phyloP scores from a whole-genome alignment of 768 basidiomycete species.

The Lentinula sp. region DNA sequence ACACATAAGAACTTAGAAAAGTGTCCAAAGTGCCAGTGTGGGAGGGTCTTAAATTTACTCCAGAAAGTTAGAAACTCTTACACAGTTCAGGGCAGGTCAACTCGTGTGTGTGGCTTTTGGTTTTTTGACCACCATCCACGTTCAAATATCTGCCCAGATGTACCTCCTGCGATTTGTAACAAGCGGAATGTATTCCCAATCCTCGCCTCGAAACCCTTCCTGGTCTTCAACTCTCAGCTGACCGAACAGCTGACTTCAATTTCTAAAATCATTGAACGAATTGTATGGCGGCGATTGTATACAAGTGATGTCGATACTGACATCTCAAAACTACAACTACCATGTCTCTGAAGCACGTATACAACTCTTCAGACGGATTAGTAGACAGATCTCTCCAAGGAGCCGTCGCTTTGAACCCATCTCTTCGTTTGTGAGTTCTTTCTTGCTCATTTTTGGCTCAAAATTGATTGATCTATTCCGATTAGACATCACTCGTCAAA shows the following conservation, averaged over 20 bases:
- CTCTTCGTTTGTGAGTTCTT: conserved; percentile 27
- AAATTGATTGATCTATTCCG: background rate
- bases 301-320: background rate
- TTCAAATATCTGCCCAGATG: too few relatives aligned
- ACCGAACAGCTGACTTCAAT: background rate
- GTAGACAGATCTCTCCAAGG: conserved; percentile 38
- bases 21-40: too few relatives aligned
- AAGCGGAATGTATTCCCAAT: too few relatives aligned
- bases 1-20: too few relatives aligned
- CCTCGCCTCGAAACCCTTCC: too few relatives aligned
- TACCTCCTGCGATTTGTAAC: too few relatives aligned
- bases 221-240: background rate
- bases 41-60: too few relatives aligned
- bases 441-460: background rate
- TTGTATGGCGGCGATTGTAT: background rate
- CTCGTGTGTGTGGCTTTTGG: too few relatives aligned
- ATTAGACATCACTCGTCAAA: conserved; percentile 30
- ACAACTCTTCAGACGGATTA: conserved; percentile 31
- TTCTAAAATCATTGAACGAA: background rate
- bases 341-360: conserved; percentile 40
- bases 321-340: background rate
- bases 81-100: too few relatives aligned
- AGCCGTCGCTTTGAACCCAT: conserved; percentile 32
- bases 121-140: too few relatives aligned
- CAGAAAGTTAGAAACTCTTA: too few relatives aligned